phyloP scores from a whole-genome alignment of 148 eudicot genomes.

The Amaranthus palmeri region DNA sequence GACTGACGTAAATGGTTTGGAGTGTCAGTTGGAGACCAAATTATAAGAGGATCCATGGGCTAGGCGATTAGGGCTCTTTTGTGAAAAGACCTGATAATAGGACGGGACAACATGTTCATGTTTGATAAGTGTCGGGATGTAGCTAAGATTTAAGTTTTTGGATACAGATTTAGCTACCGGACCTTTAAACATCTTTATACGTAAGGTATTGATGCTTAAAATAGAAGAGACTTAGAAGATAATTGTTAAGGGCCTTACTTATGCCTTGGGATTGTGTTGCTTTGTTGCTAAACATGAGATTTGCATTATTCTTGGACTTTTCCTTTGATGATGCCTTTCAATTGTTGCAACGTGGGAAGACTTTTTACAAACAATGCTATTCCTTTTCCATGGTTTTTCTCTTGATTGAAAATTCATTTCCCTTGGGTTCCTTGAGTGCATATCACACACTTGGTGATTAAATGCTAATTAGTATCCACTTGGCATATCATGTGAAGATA shows the following conservation, averaged over 20 bases:
- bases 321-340: background rate
- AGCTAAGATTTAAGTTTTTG: background rate
- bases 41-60: no score
- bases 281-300: background rate
- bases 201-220: background rate
- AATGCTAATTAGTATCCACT: conserved; percentile 1
- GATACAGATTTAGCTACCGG: background rate
- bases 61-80: no score
- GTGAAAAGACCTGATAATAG: no score
- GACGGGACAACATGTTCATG: background rate
- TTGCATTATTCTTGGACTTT: background rate
- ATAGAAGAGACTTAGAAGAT: background rate
- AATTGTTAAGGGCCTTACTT: background rate
- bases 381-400: background rate
- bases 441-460: background rate
- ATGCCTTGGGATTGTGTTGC: background rate
- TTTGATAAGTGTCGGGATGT: background rate
- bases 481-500: background rate
- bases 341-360: background rate
- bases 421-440: background rate
- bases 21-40: no score
- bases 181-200: background rate
- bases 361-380: background rate
- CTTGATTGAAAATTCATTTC: background rate
- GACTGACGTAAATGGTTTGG: no score